Conservation (phyloP, 2,329 filamentous ascomycete genomes). For the Fusarium duplospermum region DNA sequence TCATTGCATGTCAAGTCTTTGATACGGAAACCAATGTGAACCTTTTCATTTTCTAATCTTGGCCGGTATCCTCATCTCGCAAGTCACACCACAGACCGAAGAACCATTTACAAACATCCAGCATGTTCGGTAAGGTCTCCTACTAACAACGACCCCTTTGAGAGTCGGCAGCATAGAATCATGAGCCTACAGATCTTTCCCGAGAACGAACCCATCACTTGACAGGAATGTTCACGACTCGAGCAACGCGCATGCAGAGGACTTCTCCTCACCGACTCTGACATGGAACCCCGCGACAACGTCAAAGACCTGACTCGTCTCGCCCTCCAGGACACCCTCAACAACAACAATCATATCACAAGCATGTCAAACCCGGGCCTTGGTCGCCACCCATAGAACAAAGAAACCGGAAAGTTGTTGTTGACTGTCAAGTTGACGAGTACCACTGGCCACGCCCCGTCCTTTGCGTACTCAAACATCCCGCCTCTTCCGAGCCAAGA, state of each 20-base stretch:
- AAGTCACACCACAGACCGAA: neutral
- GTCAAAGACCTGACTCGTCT: neutral
- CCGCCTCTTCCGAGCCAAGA: slow-evolving; percentile 15
- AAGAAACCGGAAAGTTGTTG: neutral
- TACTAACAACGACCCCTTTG: neutral
- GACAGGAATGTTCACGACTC: neutral
- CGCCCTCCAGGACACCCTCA: neutral
- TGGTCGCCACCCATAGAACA: neutral
- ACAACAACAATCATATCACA: neutral
- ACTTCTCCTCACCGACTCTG: neutral
- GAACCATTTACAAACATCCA: neutral
- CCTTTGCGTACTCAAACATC: neutral
- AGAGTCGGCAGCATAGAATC: neutral
- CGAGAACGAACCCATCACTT: neutral
- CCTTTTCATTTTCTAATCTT: neutral
- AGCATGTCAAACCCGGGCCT: neutral
- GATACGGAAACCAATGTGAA: neutral
- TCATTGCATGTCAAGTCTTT: neutral
- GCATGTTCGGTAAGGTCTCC: neutral
- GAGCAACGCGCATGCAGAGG: neutral
- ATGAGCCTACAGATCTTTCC: neutral
- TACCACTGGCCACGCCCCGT: neutral
- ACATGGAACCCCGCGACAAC: neutral
- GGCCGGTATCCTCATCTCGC: neutral
- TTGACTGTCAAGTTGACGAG: neutral